Percentiles rank a stretch among this genome's conserved stretches.
phyloP scores from a whole-genome alignment of 768 basidiomycete species.

The Mycena pura region DNA sequence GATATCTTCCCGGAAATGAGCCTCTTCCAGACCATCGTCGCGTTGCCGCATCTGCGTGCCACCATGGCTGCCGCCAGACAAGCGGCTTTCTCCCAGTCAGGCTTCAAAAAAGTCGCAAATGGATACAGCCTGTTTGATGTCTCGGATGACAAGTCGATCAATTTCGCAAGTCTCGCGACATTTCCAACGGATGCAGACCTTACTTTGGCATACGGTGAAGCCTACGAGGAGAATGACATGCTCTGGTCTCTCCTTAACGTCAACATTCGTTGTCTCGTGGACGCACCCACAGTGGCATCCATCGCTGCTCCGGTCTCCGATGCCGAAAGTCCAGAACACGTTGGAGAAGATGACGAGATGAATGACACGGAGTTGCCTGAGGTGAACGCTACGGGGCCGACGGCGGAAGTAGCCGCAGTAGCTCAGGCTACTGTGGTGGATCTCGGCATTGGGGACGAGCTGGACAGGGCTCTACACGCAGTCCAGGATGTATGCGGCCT shows the following conservation, averaged over 20 bases:
- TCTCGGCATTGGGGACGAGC: not conserved
- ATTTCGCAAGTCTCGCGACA: not conserved
- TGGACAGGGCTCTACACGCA: not conserved
- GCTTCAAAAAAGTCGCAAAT: not conserved
- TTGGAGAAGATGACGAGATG: not conserved
- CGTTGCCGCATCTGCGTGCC: not conserved
- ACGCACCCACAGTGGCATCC: not conserved
- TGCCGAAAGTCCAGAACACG: not conserved
- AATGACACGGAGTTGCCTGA: too few species aligned
- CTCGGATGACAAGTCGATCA: not conserved
- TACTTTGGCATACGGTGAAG: not conserved
- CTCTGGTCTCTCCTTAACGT: not conserved
- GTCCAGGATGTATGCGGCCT: not conserved
- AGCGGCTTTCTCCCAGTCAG: not conserved
- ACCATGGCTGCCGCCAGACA: not conserved
- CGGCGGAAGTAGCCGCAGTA: not conserved
- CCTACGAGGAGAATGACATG: not conserved
- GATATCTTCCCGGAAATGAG: conserved; percentile 4
- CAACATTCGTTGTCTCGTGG: not conserved
- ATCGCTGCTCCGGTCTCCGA: not conserved
- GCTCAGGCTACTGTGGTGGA: not conserved
- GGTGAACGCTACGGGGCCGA: too few species aligned
- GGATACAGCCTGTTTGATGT: not conserved
- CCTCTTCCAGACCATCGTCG: conserved; percentile 1
- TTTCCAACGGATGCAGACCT: not conserved